Base-by-base conservation (phyloP, 164 flowering plant species). In the Vitis rotundifolia region DNA sequence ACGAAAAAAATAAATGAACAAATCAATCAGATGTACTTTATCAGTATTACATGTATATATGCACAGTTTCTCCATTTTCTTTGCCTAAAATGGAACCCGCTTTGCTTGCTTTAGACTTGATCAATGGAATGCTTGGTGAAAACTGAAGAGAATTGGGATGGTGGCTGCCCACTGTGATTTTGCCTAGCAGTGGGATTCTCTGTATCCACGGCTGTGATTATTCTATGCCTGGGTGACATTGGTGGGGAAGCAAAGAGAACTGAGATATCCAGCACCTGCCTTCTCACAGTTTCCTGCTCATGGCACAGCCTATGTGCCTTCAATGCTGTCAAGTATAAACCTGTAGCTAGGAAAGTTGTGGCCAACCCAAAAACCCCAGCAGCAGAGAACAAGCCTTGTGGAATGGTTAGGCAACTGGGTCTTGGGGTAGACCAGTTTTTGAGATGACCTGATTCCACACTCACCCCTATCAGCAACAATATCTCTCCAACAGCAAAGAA, bases 361-460 rank as follows among this genome's bases (percentile, higher is more conserved):
- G 80, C 31, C 66, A 92, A 66, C 1, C 88, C 84, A 51, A 88
- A 85, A 1, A 92, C 82, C 13, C 97, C 98, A 6, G 97, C 93
- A 0, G 97, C 86, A 0, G 87, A 75, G 75, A 92, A 92, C 64
- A 92, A 48, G 49, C 98, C 98, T 73, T 81, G 75, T 53, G 75
- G 71, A 31, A 83, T 48, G 3, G 80, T 73, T 1, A 92, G 82
- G 77, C 98, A 94, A 68, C 69, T 80, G 1, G 80, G 61, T 70
- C 82, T 84, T 5, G 93, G 87, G 11, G 63, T 75, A 2, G 69
- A 59, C 97, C 97, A 90, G 7, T 85, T 75, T 8, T 56, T 88
- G 3, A 90, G 70, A 72, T 94, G 98, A 3, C 94, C 93, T 8
- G 98, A 90, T 71, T 94, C 98, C n/a, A 88, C 87, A 16, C 90